These are phyloP conservation scores for Pichia thaimueangensis DNA, from an alignment of 805 yeast species.

Conservation along the genomic window DNA sequence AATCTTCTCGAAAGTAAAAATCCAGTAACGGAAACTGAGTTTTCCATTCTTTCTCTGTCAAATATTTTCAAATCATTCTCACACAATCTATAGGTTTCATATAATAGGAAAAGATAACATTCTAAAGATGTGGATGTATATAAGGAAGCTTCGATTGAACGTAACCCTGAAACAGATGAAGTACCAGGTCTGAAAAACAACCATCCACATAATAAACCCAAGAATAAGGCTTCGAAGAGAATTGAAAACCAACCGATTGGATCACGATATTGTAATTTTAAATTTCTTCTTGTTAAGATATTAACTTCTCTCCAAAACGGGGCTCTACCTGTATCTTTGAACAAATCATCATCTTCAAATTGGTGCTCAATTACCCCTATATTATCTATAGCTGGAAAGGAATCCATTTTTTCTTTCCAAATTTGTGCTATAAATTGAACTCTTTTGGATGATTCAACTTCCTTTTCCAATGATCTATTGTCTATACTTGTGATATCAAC, in stretches of 20 bases:
- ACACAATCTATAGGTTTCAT: constrained; percentile 54
- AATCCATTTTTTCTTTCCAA: constrained; percentile 33
- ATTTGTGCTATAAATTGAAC: constrained; percentile 29
- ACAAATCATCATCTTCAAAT: constrained; percentile 6
- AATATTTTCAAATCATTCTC: constrained; percentile 46
- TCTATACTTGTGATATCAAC: constrained; percentile 56
- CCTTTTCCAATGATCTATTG: constrained; percentile 34
- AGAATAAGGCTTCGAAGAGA: constrained; percentile 36
- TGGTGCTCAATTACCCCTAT: not conserved
- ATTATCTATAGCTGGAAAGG: not conserved
- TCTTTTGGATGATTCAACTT: constrained; percentile 29
- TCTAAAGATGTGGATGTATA: constrained; percentile 50
- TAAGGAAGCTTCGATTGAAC: constrained; percentile 49
- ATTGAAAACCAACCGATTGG: constrained; percentile 41
- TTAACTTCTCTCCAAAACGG: constrained; percentile 37
- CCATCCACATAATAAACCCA: constrained; percentile 71
- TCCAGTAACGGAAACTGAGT: constrained; percentile 59
- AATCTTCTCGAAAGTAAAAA: constrained; percentile 60
- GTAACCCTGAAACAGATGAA: constrained; percentile 49
- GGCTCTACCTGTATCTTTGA: constrained; percentile 30
- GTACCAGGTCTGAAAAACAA: constrained; percentile 60
- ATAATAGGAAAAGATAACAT: constrained; percentile 48
- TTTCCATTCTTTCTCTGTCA: constrained; percentile 67
- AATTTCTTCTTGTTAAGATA: constrained; percentile 40
- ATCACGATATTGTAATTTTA: constrained; percentile 45